Conservation (phyloP, 2,329 filamentous ascomycete species). For the Aspergillus carbonarius region DNA sequence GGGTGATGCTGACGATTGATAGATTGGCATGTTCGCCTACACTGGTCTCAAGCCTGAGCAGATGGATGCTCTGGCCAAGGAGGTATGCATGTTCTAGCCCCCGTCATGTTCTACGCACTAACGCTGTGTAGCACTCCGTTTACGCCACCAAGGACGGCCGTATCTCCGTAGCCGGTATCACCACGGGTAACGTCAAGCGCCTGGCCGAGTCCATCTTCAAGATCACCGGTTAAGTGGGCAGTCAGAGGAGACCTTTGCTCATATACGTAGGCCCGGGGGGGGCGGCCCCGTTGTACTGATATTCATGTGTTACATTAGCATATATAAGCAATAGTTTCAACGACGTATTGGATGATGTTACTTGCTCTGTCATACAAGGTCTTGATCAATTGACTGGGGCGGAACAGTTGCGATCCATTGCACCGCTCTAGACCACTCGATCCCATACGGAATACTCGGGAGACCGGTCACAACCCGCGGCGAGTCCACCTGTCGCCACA, state of each 20-base stretch:
- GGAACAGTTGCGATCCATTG: background rate
- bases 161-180: constrained; percentile 53
- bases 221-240: constrained; percentile 45
- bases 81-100: constrained; percentile 51
- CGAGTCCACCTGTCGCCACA: background rate
- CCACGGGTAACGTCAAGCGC: constrained; percentile 50
- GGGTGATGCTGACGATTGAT: constrained; percentile 5
- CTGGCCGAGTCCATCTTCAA: constrained; percentile 53
- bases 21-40: constrained; percentile 99
- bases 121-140: constrained; percentile 70
- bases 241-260: constrained; percentile 1
- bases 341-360: background rate
- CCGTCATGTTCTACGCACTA: constrained; percentile 8
- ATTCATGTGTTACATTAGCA: constrained; percentile 26
- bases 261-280: constrained; percentile 16
- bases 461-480: background rate
- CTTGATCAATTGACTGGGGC: background rate
- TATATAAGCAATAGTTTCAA: constrained; percentile 14
- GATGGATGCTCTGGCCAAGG: constrained; percentile 87
- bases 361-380: background rate
- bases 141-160: constrained; percentile 81
- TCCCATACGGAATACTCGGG: background rate
- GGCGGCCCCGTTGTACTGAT: constrained; percentile 21
- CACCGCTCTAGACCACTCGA: background rate
- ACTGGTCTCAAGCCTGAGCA: constrained; percentile 87